Conservation (phyloP, 306 rosid genomes). For the Corylus americana region DNA sequence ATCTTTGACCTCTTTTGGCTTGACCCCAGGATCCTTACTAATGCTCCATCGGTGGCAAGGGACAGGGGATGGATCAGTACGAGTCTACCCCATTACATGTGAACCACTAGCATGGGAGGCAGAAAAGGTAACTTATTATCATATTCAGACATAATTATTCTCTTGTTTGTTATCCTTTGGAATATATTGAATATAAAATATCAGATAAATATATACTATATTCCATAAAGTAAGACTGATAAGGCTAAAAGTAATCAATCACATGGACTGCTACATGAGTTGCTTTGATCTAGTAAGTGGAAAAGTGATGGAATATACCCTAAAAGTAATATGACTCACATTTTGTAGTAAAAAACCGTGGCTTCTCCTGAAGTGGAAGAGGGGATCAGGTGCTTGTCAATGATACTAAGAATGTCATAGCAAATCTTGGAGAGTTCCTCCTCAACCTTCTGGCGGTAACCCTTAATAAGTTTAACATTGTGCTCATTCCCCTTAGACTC, state of each 20-base stretch:
- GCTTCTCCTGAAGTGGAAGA: slow-evolving; percentile 88
- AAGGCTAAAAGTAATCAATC: slow-evolving; percentile 17
- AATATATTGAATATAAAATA: neutral
- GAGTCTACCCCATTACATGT: neutral
- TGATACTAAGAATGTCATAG: slow-evolving; percentile 74
- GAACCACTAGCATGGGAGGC: slow-evolving; percentile 4
- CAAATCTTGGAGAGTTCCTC: slow-evolving; percentile 94
- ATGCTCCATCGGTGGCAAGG: neutral
- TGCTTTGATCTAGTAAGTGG: slow-evolving; percentile 12
- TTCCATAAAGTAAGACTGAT: neutral
- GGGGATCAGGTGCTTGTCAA: slow-evolving; percentile 80
- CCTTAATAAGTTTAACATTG: slow-evolving; percentile 82
- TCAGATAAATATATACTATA: slow-evolving; percentile 12
- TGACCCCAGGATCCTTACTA: no score
- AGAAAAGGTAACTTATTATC: neutral
- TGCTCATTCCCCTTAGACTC: slow-evolving; percentile 90
- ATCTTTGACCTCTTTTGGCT: slow-evolving; percentile 7
- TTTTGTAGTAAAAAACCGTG: slow-evolving; percentile 92
- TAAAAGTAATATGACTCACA: slow-evolving; percentile 55
- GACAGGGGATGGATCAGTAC: neutral
- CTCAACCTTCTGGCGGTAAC: slow-evolving; percentile 93
- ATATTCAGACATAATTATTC: slow-evolving; percentile 14
- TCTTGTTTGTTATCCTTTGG: slow-evolving; percentile 8
- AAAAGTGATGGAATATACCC: neutral
- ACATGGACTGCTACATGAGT: slow-evolving; percentile 9